Conservation (phyloP, 352 stramenopile species). For the Globisporangium yorkense region DNA sequence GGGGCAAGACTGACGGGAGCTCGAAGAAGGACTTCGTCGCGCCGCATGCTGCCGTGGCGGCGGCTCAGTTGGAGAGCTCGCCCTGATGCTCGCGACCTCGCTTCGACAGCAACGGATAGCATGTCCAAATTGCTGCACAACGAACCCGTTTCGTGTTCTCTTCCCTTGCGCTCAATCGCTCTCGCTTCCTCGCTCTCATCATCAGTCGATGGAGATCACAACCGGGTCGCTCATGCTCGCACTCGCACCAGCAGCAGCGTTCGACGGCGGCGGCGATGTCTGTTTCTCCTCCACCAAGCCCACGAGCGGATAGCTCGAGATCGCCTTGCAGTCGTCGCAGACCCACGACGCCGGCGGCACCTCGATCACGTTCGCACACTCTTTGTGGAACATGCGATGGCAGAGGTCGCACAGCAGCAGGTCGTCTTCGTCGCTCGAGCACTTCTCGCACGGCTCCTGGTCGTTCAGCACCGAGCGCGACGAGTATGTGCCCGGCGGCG, state of each 20-base stretch:
- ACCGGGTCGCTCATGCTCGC: conserved; percentile 24
- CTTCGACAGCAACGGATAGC: neutral
- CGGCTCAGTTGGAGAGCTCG: neutral
- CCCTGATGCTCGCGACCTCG: neutral
- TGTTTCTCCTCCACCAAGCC: conserved; percentile 25
- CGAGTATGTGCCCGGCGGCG: conserved; percentile 44
- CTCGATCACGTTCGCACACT: conserved; percentile 76
- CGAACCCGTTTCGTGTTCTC: neutral
- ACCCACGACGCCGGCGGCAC: conserved; percentile 76
- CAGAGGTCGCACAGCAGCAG: conserved; percentile 79
- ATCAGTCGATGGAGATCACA: conserved; percentile 71
- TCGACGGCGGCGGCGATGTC: neutral
- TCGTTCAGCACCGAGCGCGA: conserved; percentile 77
- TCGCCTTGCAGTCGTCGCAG: conserved; percentile 62
- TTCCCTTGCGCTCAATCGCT: neutral
- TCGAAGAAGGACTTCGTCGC: conserved; percentile 23
- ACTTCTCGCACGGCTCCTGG: conserved; percentile 67
- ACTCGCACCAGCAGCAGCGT: neutral
- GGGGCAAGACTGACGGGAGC: conserved; percentile 37
- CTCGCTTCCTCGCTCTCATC: conserved; percentile 1
- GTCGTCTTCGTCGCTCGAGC: conserved; percentile 60
- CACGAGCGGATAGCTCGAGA: conserved; percentile 58
- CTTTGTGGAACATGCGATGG: conserved; percentile 79
- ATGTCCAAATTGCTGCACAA: neutral
- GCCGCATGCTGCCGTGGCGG: neutral